A percentile compares a stretch with the other conserved stretches of the same genome.
phyloP scores from a whole-genome alignment of 75 land plant species.

The Pinus tabuliformis region DNA sequence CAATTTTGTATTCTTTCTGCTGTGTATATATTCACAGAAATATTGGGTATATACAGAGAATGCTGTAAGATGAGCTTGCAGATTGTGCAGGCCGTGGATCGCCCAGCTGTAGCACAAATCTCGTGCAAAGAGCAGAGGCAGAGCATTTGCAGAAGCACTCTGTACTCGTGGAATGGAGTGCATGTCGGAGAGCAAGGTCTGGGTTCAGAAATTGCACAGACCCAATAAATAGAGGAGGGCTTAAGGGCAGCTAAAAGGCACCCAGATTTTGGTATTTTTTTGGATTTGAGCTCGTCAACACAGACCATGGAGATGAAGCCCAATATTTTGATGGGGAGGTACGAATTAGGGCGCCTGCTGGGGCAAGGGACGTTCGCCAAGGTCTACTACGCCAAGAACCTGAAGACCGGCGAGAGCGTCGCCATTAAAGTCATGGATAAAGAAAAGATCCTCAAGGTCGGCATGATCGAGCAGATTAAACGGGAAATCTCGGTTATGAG shows the following conservation, averaged over 20 bases:
- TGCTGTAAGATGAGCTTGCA: too few relatives aligned
- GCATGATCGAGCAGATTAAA: constrained; percentile 29
- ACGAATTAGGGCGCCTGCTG: constrained; percentile 5
- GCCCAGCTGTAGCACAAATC: too few relatives aligned
- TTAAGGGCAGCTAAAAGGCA: not conserved
- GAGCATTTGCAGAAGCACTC: not conserved
- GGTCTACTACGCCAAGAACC: constrained; percentile 6
- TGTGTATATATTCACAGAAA: too few relatives aligned
- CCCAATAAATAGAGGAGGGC: not conserved
- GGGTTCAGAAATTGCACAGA: not conserved
- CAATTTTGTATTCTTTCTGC: too few relatives aligned
- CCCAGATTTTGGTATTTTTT: not conserved
- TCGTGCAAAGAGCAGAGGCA: too few relatives aligned
- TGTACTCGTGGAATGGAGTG: not conserved
- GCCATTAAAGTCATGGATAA: constrained; percentile 14
- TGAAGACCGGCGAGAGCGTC: constrained; percentile 8
- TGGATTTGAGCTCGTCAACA: not conserved
- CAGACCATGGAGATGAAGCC: not conserved
- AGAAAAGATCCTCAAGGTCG: constrained; percentile 10
- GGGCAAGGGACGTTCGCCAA: constrained; percentile 14
- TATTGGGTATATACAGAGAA: too few relatives aligned
- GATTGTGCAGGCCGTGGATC: too few relatives aligned
- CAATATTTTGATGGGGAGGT: constrained; percentile 10
- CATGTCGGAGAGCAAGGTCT: constrained; percentile 8
- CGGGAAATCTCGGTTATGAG: constrained; percentile 42